A percentile compares a stretch with the other conserved stretches of the same genome.
phyloP scores from a whole-genome alignment of 129 eudicot species.

The Daucus carota region DNA sequence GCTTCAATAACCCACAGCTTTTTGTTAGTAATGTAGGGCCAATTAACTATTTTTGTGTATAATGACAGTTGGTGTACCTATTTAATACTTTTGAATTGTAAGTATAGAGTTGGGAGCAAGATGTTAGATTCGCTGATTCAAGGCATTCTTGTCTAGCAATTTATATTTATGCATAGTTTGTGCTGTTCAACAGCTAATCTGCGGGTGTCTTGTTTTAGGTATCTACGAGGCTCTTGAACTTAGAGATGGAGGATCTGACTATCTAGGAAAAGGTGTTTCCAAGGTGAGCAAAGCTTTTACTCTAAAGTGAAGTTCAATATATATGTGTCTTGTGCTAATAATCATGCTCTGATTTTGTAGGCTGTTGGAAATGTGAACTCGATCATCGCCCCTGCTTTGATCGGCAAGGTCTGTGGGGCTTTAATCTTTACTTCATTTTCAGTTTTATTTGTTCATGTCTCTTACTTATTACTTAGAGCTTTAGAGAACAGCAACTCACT shows the following conservation, averaged over 20 bases:
- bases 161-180: background rate
- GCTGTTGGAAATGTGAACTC: conserved; percentile 79
- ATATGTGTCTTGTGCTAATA: background rate
- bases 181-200: background rate
- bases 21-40: background rate
- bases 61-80: background rate
- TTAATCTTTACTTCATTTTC: background rate
- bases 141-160: no score
- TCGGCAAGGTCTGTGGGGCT: conserved; percentile 68
- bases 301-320: background rate
- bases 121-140: no score
- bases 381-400: conserved; percentile 75
- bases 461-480: background rate
- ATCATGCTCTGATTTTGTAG: conserved; percentile 26
- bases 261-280: conserved; percentile 92
- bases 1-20: background rate
- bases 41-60: background rate
- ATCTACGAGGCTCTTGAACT: conserved; percentile 93
- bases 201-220: conserved; percentile 28
- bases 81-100: background rate
- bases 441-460: background rate
- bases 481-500: background rate
- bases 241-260: conserved; percentile 93
- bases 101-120: background rate
- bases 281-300: conserved; percentile 38